A percentile compares a stretch with the other conserved stretches of the same genome.
Evolutionary conservation across 345 rosid genomes (phyloP).

Genomic region (Bruguiera parviflora): DNA sequence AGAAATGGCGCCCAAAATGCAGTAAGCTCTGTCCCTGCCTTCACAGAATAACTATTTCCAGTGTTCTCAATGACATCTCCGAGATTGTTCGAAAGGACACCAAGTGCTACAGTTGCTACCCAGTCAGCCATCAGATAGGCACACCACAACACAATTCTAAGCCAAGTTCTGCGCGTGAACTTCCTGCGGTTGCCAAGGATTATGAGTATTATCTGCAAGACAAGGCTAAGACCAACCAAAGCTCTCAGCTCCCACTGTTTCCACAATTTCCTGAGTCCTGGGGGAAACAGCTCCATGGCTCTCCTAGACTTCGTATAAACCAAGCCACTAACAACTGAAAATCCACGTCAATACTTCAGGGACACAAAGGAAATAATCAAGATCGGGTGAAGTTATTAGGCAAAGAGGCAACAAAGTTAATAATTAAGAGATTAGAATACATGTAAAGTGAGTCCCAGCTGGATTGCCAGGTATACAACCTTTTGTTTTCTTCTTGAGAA

Average conservation of each 20-base stretch:
- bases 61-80: neutral
- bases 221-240: conserved; percentile 18
- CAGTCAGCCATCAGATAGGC: conserved; percentile 31
- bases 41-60: neutral
- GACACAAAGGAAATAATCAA: too few relatives aligned
- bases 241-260: conserved; percentile 29
- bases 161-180: neutral
- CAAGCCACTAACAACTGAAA: conserved; percentile 10
- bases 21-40: conserved; percentile 2
- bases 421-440: too few relatives aligned
- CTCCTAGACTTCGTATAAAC: neutral
- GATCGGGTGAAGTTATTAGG: too few relatives aligned
- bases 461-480: too few relatives aligned
- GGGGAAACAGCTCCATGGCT: neutral
- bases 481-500: too few relatives aligned
- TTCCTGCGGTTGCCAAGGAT: conserved; percentile 14
- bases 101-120: conserved; percentile 22
- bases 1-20: conserved; percentile 37
- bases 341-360: neutral
- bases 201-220: conserved; percentile 21
- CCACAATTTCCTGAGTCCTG: neutral
- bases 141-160: conserved; percentile 15
- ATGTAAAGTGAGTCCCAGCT: too few relatives aligned
- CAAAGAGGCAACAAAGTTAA: too few relatives aligned
- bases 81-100: conserved; percentile 22